These are phyloP conservation scores for Alternaria gaisen DNA, from an alignment of 2,329 filamentous ascomycete species.

Conservation along the genomic window DNA sequence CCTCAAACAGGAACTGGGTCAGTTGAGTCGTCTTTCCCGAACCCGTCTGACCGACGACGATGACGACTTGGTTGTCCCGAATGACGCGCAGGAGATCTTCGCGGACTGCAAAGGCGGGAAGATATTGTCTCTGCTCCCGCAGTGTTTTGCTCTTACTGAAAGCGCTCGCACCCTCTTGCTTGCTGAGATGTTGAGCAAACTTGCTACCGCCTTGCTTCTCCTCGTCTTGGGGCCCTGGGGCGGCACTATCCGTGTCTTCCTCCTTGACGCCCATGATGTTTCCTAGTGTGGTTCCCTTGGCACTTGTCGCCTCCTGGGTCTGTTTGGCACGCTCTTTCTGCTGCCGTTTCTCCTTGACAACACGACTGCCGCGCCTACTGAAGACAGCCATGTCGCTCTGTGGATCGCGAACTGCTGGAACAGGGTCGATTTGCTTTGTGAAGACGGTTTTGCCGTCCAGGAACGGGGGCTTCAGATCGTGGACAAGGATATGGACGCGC, in stretches of 20 bases:
- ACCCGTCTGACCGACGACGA: constrained; percentile 96
- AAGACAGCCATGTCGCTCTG: constrained; percentile 99
- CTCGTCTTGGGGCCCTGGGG: constrained; percentile 77
- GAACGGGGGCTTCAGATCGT: constrained; percentile 93
- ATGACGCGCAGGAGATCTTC: constrained; percentile 93
- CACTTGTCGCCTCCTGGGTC: constrained; percentile 91
- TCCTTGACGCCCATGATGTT: constrained; percentile 97
- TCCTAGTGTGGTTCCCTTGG: constrained; percentile 89
- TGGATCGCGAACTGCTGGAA: constrained; percentile 89
- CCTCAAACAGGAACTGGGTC: constrained; percentile 94
- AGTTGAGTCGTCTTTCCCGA: constrained; percentile 98
- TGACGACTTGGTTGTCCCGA: constrained; percentile 94
- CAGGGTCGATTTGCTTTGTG: constrained; percentile 94
- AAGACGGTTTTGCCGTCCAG: constrained; percentile 95
- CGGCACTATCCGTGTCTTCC: constrained; percentile 85
- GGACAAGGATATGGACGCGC: constrained; percentile 87
- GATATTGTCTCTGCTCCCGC: constrained; percentile 87
- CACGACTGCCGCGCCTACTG: constrained; percentile 90
- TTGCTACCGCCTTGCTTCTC: constrained; percentile 74
- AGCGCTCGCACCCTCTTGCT: constrained; percentile 80
- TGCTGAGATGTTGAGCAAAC: constrained; percentile 90
- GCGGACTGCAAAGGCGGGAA: constrained; percentile 94
- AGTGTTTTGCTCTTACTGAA: constrained; percentile 94
- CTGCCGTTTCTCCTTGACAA: constrained; percentile 89
- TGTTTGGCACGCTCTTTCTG: constrained; percentile 93